Conservation (phyloP, 441 rosid species). For the Pelargonium australe region DNA sequence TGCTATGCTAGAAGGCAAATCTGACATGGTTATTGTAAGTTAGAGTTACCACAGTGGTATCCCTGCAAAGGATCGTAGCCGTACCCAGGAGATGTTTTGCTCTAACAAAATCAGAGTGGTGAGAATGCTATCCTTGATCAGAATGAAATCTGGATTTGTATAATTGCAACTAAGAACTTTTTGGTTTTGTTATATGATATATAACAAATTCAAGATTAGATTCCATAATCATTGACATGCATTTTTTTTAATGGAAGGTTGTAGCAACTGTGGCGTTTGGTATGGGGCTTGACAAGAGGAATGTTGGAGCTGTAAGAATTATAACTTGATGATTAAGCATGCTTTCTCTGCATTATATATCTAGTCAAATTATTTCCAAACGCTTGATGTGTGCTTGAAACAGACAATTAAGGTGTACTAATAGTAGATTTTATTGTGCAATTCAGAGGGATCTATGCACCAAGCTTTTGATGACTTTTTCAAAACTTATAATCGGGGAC, state of each 20-base stretch:
- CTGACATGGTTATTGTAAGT: conserved; percentile 26
- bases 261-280: conserved; percentile 99
- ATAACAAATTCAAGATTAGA: conserved; percentile 10
- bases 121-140: conserved; percentile 26
- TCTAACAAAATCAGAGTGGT: conserved; percentile 94
- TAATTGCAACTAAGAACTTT: neutral
- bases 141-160: conserved; percentile 7
- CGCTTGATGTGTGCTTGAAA: conserved; percentile 8
- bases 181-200: conserved; percentile 8
- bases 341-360: conserved; percentile 16
- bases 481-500: neutral
- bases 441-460: conserved; percentile 5
- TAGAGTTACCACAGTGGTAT: conserved; percentile 90
- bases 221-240: conserved; percentile 16
- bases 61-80: conserved; percentile 64
- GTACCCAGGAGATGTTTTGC: conserved; percentile 75
- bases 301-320: conserved; percentile 88
- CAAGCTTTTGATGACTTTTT: neutral
- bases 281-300: conserved; percentile 94
- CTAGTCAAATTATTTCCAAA: neutral
- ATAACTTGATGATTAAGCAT: conserved; percentile 22
- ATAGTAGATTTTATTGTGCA: conserved; percentile 13
- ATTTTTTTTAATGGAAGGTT: conserved; percentile 46
- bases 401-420: conserved; percentile 7
- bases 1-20: conserved; percentile 16